phyloP scores from a whole-genome alignment of 352 stramenopile species.

The Phytopythium sindhum region DNA sequence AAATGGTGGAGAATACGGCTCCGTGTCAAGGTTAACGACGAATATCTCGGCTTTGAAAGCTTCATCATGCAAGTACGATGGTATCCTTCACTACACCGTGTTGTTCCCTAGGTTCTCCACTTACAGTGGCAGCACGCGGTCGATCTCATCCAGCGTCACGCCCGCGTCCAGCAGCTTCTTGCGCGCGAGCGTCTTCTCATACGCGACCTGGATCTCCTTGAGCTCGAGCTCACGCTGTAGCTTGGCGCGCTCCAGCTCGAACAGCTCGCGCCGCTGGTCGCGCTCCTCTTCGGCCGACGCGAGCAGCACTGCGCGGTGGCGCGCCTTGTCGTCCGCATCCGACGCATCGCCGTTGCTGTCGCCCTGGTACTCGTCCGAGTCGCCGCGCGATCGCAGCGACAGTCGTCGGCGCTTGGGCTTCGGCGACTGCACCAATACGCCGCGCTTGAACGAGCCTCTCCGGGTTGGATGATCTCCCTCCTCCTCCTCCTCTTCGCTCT shows the following conservation, averaged over 20 bases:
- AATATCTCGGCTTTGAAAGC: not conserved
- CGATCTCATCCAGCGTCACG: slow-evolving; percentile 29
- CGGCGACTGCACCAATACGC: not conserved
- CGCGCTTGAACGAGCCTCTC: not conserved
- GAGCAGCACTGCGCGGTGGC: slow-evolving; percentile 13
- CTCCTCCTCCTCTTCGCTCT: slow-evolving; percentile 9
- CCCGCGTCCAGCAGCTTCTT: slow-evolving; percentile 43
- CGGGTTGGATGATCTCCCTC: not conserved
- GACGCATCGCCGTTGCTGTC: not conserved
- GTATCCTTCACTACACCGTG: not conserved
- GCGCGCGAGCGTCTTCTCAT: slow-evolving; percentile 39
- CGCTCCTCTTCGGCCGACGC: slow-evolving; percentile 24
- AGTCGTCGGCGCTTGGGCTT: slow-evolving; percentile 11
- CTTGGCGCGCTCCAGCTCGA: slow-evolving; percentile 44
- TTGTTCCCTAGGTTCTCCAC: not conserved
- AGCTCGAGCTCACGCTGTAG: slow-evolving; percentile 37
- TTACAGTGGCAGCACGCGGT: slow-evolving; percentile 37
- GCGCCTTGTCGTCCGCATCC: not conserved
- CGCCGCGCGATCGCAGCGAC: slow-evolving; percentile 1
- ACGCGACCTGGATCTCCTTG: slow-evolving; percentile 34
- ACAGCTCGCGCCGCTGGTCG: slow-evolving; percentile 34
- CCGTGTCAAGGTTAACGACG: not conserved
- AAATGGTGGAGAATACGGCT: not conserved
- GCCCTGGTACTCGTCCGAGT: slow-evolving; percentile 6
- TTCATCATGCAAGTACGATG: not conserved